phyloP scores from a whole-genome alignment of 2,329 filamentous ascomycete genomes.

The Epicoccum nigrum region DNA sequence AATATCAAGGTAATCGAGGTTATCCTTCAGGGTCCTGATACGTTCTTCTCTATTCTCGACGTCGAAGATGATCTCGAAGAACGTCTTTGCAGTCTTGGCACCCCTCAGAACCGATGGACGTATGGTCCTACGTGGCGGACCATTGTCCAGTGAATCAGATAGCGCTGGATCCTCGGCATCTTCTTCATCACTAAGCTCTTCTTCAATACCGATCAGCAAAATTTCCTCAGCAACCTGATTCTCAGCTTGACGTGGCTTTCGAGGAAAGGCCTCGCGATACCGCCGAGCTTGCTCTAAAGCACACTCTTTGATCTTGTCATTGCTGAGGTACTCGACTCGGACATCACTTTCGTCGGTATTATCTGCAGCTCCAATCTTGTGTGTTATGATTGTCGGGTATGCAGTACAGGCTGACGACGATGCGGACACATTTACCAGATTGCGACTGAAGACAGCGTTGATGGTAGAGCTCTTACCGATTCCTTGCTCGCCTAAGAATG shows the following conservation, averaged over 20 bases:
- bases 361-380: conserved; percentile 16
- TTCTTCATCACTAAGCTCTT: not conserved
- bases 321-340: conserved; percentile 1
- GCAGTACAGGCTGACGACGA: conserved; percentile 16
- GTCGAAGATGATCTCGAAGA: conserved; percentile 21
- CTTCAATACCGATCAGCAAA: not conserved
- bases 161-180: not conserved
- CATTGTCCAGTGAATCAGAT: not conserved
- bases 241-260: not conserved
- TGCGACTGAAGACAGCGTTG: conserved; percentile 13
- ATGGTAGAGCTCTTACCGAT: conserved; percentile 18
- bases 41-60: not conserved
- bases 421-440: conserved; percentile 8
- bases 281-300: conserved; percentile 11
- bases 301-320: not conserved
- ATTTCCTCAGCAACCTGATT: not conserved
- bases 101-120: not conserved
- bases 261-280: conserved; percentile 4
- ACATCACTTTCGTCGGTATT: conserved; percentile 14
- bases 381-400: conserved; percentile 3
- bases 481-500: conserved; percentile 20
- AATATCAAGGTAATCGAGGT: conserved; percentile 7
- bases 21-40: not conserved
- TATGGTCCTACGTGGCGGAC: not conserved
- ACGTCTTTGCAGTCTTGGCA: conserved; percentile 14